A percentile compares a stretch with the other conserved stretches of the same genome.
phyloP scores from a whole-genome alignment of 805 yeast species.

The Yamadazyma paraphyllophila region DNA sequence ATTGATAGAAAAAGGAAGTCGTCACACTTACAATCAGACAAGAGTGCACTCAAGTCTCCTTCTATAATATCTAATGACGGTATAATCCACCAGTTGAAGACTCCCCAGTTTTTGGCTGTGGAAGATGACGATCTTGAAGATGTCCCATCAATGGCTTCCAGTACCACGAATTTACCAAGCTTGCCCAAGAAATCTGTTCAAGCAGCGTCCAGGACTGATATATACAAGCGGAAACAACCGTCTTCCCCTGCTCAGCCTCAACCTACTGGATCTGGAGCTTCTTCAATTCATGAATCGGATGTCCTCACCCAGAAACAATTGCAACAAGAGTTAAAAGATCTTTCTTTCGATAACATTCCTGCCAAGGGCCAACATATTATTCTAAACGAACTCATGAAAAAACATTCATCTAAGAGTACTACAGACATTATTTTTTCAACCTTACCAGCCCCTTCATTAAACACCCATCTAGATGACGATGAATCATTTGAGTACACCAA shows the following conservation, averaged over 20 bases:
- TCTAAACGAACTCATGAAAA: conserved; percentile 79
- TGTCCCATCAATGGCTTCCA: conserved; percentile 15
- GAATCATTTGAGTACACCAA: conserved; percentile 75
- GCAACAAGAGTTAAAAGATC: conserved; percentile 33
- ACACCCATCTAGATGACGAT: conserved; percentile 68
- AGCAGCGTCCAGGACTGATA: not conserved
- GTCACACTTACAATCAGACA: not conserved
- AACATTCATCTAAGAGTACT: conserved; percentile 46
- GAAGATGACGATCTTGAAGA: conserved; percentile 23
- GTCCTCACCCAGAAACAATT: conserved; percentile 33
- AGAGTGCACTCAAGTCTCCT: conserved; percentile 23
- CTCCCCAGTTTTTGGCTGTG: conserved; percentile 32
- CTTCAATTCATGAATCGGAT: not conserved
- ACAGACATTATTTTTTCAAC: conserved; percentile 85
- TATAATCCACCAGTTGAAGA: conserved; percentile 31
- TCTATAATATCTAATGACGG: conserved; percentile 38
- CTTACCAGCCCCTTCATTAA: conserved; percentile 81
- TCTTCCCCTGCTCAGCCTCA: not conserved
- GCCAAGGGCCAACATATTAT: conserved; percentile 89
- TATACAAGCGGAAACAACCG: not conserved
- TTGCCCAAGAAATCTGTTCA: not conserved
- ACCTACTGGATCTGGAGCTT: not conserved
- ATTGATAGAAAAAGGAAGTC: conserved; percentile 13
- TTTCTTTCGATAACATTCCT: conserved; percentile 81
- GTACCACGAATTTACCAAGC: conserved; percentile 12